A percentile compares a stretch with the other conserved stretches of the same genome.
phyloP scores from a whole-genome alignment of 2,329 filamentous ascomycete species.

The Cladorrhinum sp. region DNA sequence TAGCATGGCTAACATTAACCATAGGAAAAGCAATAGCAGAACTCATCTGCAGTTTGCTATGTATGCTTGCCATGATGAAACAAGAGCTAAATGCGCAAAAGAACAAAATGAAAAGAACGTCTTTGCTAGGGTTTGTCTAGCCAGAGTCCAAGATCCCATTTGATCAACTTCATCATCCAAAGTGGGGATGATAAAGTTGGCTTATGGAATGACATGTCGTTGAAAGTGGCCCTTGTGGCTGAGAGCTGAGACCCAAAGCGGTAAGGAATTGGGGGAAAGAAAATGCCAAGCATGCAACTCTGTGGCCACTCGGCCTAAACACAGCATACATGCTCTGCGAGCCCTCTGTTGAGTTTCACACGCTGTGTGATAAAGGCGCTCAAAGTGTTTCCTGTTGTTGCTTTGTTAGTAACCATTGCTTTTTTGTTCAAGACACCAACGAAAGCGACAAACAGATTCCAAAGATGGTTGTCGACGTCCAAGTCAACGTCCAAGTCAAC shows the following conservation, averaged over 20 bases:
- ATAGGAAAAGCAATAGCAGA: background rate
- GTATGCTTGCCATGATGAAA: background rate
- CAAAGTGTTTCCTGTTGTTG: background rate
- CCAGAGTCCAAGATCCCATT: background rate
- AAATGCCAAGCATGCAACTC: background rate
- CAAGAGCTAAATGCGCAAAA: background rate
- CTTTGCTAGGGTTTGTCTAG: background rate
- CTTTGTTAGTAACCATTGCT: background rate
- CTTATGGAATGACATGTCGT: background rate
- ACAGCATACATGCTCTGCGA: background rate
- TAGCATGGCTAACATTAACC: background rate
- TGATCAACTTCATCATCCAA: background rate
- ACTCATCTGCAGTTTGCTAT: background rate
- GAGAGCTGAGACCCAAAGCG: background rate
- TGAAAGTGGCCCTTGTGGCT: conserved; percentile 4
- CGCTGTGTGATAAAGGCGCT: background rate
- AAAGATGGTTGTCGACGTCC: background rate
- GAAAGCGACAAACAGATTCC: background rate
- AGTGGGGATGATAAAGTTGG: background rate
- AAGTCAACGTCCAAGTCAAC: no score
- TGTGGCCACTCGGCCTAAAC: background rate
- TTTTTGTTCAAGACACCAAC: background rate
- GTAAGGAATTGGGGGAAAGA: background rate
- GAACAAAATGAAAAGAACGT: background rate
- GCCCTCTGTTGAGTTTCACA: background rate